Base-by-base conservation (phyloP, 2,329 filamentous ascomycete genomes). In the Penicillium sp. region DNA sequence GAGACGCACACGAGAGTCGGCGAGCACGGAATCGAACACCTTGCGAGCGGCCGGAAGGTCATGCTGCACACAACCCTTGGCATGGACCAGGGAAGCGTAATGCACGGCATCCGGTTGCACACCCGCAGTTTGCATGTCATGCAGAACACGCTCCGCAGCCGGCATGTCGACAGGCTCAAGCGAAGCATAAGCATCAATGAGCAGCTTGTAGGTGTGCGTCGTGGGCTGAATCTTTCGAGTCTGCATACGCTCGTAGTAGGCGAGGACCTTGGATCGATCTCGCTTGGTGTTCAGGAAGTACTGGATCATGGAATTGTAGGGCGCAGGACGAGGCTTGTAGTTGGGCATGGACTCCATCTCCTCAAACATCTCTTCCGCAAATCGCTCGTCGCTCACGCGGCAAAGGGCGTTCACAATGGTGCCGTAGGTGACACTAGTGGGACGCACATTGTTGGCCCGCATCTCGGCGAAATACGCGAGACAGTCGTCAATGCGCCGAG, bases 301-400 rank as follows among this genome's bases (percentile, higher is more conserved):
- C 68, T 98, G 93, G 83, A 98, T 98, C 84, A 98, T 87, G 71
- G 89, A 95, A 77, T 98, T 96, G 78, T 98, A 98, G 1, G 93
- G 93, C 25, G 93, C 93, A 26, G 93, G 90, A 8, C 93, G 86
- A 36, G 93, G 89, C 77, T 96, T 97, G 81, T 98, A 98, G 76
- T 98, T 98, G 48, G 90, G 86, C 85, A 95, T 95, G 40, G 85
- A 83, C 75, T 98, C 93, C 93, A 98, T 98, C 75, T 98, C 93
- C 65, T 97, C 90, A 65, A 98, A 98, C 60, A 97, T 82, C 71
- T 97, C 90, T 65, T 96, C 93, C 27, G 93, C 93, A 66, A 96
- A 95, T 65, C 91, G 94, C 74, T 97, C 91, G 60, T 98, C 93
- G 58, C 90, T 95, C 47, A 97, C 93, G 60, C 93, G 88, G 78